Evolutionary conservation across 495 filamentous ascomycete species (phyloP).

Genomic region (Talaromyces wortmannii): DNA sequence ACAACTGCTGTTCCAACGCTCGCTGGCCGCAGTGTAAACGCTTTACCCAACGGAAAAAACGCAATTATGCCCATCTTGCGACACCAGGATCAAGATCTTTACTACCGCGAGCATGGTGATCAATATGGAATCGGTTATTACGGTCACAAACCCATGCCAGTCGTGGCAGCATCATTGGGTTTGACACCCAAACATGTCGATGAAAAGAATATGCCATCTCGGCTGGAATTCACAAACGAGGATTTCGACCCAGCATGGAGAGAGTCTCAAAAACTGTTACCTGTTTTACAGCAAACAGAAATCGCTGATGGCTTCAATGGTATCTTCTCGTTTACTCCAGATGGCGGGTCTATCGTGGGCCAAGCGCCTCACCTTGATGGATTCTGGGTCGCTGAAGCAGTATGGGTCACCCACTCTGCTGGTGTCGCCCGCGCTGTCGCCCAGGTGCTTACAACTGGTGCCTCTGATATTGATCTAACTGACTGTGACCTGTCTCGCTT

Average conservation of each 20-base stretch:
- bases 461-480: constrained; percentile 35
- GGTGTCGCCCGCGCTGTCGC: constrained; percentile 44
- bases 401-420: constrained; percentile 50
- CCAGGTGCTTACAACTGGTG: constrained; percentile 36
- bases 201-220: constrained; percentile 45
- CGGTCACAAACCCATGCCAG: constrained; percentile 44
- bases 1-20: constrained; percentile 31
- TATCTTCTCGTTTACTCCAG: constrained; percentile 47
- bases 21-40: constrained; percentile 20
- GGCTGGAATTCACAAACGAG: constrained; percentile 37
- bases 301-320: constrained; percentile 46
- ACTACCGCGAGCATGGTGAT: constrained; percentile 46
- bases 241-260: constrained; percentile 46
- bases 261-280: constrained; percentile 33
- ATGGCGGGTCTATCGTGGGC: constrained; percentile 42
- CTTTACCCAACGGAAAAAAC: constrained; percentile 25
- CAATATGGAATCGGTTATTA: constrained; percentile 48
- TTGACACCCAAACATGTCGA: constrained; percentile 34
- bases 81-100: constrained; percentile 46
- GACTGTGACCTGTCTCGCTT: constrained; percentile 46
- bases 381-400: constrained; percentile 47
- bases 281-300: constrained; percentile 28
- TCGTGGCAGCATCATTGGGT: constrained; percentile 33
- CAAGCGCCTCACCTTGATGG: constrained; percentile 38
- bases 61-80: constrained; percentile 40